Evolutionary conservation across 495 filamentous ascomycete genomes (phyloP).

Genomic region (Aspergillus sparsus): DNA sequence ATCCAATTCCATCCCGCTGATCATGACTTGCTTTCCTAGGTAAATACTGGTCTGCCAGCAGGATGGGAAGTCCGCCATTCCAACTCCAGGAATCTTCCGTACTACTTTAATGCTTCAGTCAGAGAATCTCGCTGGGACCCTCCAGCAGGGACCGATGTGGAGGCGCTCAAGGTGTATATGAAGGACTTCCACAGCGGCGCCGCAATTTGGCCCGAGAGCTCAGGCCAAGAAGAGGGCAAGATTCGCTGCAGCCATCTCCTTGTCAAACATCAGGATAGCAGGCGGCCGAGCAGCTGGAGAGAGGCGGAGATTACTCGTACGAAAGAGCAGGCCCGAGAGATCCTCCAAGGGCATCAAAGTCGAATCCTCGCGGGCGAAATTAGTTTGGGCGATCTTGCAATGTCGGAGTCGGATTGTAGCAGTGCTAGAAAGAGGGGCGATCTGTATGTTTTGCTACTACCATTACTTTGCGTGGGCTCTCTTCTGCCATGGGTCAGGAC

Average conservation of each 20-base stretch:
- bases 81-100: constrained; percentile 95
- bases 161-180: constrained; percentile 93
- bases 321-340: constrained; percentile 81
- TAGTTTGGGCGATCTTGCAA: constrained; percentile 76
- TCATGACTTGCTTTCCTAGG: constrained; percentile 33
- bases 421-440: constrained; percentile 93
- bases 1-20: neutral
- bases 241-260: constrained; percentile 89
- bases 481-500: constrained; percentile 4
- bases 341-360: constrained; percentile 70
- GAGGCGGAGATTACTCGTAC: constrained; percentile 82
- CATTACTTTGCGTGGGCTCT: neutral
- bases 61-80: constrained; percentile 95
- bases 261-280: constrained; percentile 86
- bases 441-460: constrained; percentile 55
- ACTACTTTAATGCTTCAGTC: constrained; percentile 87
- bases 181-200: constrained; percentile 70
- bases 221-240: constrained; percentile 67
- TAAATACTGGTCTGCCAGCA: constrained; percentile 78
- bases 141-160: constrained; percentile 78
- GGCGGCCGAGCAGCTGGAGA: constrained; percentile 88
- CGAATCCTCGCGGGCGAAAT: constrained; percentile 68
- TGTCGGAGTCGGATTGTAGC: constrained; percentile 90
- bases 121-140: constrained; percentile 94
- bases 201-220: constrained; percentile 49